These are phyloP conservation scores for Wickerhamomyces alni DNA, from an alignment of 805 yeast genomes.

Conservation along the genomic window DNA sequence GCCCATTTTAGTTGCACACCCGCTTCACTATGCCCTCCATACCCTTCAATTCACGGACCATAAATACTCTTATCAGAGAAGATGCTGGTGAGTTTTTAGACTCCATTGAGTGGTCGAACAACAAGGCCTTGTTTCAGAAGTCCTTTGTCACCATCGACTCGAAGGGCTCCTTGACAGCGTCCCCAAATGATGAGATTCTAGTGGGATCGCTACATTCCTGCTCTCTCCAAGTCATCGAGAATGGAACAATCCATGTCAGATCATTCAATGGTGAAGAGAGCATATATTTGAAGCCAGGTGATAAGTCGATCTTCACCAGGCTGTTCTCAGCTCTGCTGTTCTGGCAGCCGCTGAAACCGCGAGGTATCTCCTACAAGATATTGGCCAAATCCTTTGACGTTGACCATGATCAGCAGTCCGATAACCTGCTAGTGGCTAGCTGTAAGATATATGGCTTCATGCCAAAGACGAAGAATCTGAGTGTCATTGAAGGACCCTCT, in stretches of 20 bases:
- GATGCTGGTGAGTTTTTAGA: background rate
- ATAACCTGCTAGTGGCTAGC: slow-evolving; percentile 49
- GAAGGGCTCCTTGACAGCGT: background rate
- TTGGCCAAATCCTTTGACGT: slow-evolving; percentile 14
- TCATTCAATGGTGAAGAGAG: slow-evolving; percentile 2
- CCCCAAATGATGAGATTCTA: slow-evolving; percentile 1
- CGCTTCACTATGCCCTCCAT: background rate
- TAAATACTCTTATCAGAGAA: background rate
- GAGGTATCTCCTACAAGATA: slow-evolving; percentile 45
- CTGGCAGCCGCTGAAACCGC: slow-evolving; percentile 51
- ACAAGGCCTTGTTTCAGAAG: background rate
- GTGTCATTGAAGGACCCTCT: slow-evolving; percentile 10
- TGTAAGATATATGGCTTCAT: slow-evolving; percentile 56
- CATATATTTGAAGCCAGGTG: slow-evolving; percentile 18
- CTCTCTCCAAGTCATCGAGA: slow-evolving; percentile 3
- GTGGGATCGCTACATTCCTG: slow-evolving; percentile 10
- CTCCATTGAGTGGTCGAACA: background rate
- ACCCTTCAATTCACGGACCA: background rate
- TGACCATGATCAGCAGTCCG: slow-evolving; percentile 21
- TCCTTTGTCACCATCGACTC: background rate
- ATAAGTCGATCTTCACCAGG: slow-evolving; percentile 29
- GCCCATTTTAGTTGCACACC: too few relatives aligned
- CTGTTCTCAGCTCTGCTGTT: slow-evolving; percentile 41
- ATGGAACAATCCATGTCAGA: slow-evolving; percentile 3
- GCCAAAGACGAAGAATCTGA: slow-evolving; percentile 18